phyloP scores from a whole-genome alignment of 441 rosid genomes.

The Pelargonium australe region DNA sequence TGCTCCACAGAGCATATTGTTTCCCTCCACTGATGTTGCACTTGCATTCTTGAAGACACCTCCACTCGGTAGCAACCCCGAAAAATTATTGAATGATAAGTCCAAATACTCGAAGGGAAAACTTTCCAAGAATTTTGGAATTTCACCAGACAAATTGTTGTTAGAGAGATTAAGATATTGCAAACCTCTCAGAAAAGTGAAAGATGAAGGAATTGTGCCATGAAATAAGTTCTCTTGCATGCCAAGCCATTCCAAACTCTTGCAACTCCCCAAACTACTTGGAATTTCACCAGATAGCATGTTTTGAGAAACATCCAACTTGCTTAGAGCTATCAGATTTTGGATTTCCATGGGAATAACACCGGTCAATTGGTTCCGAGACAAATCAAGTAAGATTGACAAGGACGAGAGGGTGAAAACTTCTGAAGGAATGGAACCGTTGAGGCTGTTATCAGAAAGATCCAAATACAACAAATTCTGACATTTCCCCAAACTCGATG shows the following conservation, averaged over 20 bases:
- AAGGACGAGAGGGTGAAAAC: conserved; percentile 9
- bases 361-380: conserved; percentile 14
- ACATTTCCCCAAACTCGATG: conserved; percentile 3
- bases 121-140: not conserved
- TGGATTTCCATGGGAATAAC: conserved; percentile 15
- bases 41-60: conserved; percentile 28
- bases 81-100: conserved; percentile 17
- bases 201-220: conserved; percentile 19
- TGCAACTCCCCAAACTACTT: conserved; percentile 14
- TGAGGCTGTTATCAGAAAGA: conserved; percentile 5
- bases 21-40: conserved; percentile 16
- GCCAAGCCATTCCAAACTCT: conserved; percentile 11
- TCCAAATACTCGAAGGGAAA: not conserved
- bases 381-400: not conserved
- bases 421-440: conserved; percentile 18
- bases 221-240: conserved; percentile 24
- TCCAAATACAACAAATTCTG: conserved; percentile 7
- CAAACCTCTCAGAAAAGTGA: conserved; percentile 19
- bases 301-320: conserved; percentile 14
- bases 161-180: conserved; percentile 13
- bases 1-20: conserved; percentile 28
- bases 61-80: conserved; percentile 16
- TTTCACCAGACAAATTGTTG: conserved; percentile 17
- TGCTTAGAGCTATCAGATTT: not conserved
- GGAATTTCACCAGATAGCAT: conserved; percentile 22